Percentiles rank a stretch among this genome's conserved stretches.
Conservation (phyloP, 306 rosid species). For the Abrus pulchellus region DNA sequence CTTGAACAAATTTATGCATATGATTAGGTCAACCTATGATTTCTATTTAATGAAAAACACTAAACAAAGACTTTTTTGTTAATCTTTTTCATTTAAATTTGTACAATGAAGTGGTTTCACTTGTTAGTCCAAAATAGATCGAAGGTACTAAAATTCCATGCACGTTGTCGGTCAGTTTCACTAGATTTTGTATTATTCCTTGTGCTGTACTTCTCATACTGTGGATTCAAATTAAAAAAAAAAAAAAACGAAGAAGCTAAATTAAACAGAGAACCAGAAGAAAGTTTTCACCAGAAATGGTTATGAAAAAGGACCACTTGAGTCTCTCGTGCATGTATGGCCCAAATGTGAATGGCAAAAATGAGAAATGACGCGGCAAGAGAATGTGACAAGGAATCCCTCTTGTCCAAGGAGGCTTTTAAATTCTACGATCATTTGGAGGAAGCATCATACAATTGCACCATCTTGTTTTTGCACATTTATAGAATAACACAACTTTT, state of each 20-base stretch:
- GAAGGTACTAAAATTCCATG: not conserved
- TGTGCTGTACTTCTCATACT: not conserved
- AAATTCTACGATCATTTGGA: not conserved
- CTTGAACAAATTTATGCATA: not conserved
- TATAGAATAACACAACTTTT: not conserved
- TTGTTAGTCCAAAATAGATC: not conserved
- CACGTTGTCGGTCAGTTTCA: not conserved
- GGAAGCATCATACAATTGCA: not conserved
- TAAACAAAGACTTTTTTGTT: not conserved
- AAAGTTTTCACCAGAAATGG: conserved; percentile 4
- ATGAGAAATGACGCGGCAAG: not conserved
- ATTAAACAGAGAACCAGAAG: not conserved
- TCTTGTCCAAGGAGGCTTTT: not conserved
- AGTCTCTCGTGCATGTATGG: not conserved
- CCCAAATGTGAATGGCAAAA: conserved; percentile 5
- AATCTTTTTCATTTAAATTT: not conserved
- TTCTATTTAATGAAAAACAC: not conserved
- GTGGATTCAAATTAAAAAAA: not conserved
- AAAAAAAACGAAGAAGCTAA: not conserved
- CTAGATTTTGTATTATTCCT: not conserved
- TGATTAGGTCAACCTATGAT: conserved; percentile 7
- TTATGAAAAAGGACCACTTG: not conserved
- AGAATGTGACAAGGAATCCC: conserved; percentile 1
- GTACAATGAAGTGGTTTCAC: not conserved
- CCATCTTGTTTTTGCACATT: conserved; percentile 1